Conservation (phyloP, 208 protist species). For the Leishmania amazonensis region DNA sequence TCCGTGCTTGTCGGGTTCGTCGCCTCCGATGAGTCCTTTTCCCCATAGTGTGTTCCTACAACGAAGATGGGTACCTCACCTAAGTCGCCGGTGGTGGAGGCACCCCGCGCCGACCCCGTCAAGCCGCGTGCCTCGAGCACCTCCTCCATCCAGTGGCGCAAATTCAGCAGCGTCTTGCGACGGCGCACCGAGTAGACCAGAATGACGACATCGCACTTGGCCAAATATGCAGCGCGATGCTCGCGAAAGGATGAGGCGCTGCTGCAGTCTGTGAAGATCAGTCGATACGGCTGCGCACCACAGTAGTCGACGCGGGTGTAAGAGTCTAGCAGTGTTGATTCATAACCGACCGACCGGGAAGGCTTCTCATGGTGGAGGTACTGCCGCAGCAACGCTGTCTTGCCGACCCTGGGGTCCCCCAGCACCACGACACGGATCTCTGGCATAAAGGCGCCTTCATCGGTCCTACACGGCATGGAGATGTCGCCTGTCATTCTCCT, state of each 20-base stretch:
- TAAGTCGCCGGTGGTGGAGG: conserved; percentile 20
- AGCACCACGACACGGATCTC: conserved; percentile 45
- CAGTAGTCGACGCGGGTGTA: conserved; percentile 36
- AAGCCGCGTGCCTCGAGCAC: conserved; percentile 32
- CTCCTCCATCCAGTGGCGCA: conserved; percentile 41
- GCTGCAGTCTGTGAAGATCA: conserved; percentile 65
- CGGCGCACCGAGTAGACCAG: conserved; percentile 69
- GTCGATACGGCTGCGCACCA: conserved; percentile 34
- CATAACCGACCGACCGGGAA: conserved; percentile 24
- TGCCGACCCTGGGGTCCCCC: conserved; percentile 52
- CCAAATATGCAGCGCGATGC: conserved; percentile 60
- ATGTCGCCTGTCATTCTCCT: conserved; percentile 10
- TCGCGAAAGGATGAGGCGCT: conserved; percentile 41
- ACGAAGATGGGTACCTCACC: conserved; percentile 54
- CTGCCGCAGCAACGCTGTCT: conserved; percentile 59
- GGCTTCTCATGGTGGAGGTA: conserved; percentile 37
- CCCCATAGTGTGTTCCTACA: conserved; percentile 50
- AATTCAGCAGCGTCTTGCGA: conserved; percentile 37
- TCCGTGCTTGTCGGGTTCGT: conserved; percentile 1
- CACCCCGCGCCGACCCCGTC: conserved; percentile 12
- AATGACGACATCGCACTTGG: conserved; percentile 50
- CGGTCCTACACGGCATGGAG: neutral
- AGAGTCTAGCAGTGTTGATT: conserved; percentile 59
- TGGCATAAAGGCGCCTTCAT: conserved; percentile 8
- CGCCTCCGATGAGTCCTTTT: conserved; percentile 24